Percentiles rank a stretch among this genome's conserved stretches.
Conservation (phyloP, 208 protist genomes). For the Angomonas desouzai region DNA sequence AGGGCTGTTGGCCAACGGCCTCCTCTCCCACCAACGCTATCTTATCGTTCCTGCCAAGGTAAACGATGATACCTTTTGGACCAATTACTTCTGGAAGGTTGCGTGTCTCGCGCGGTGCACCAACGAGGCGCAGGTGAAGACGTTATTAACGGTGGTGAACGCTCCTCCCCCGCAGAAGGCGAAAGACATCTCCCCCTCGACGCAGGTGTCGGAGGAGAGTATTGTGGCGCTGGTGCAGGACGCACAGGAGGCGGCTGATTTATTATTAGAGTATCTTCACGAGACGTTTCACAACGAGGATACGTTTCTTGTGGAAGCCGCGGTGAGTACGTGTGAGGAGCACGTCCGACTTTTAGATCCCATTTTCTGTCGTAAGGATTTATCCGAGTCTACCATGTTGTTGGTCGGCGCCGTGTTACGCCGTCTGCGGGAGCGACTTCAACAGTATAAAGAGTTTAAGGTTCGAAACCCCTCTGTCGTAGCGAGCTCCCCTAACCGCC, state of each 20-base stretch:
- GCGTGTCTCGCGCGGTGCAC: constrained; percentile 56
- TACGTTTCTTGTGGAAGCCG: constrained; percentile 27
- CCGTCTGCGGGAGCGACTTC: constrained; percentile 23
- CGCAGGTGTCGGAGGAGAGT: constrained; percentile 27
- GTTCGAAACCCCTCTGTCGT: neutral
- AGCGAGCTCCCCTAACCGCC: neutral
- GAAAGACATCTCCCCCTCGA: constrained; percentile 12
- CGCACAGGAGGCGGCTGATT: constrained; percentile 39
- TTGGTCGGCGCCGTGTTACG: constrained; percentile 28
- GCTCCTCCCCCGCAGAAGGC: constrained; percentile 25
- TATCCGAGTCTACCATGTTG: constrained; percentile 29
- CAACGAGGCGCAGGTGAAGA: constrained; percentile 48
- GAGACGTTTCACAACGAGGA: constrained; percentile 27
- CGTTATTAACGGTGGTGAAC: constrained; percentile 61
- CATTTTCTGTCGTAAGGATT: constrained; percentile 21
- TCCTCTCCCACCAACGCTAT: constrained; percentile 52
- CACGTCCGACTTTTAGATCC: constrained; percentile 39
- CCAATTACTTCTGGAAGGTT: constrained; percentile 83
- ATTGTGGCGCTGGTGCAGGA: constrained; percentile 27
- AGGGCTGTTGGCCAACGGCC: constrained; percentile 41
- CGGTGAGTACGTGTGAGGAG: constrained; percentile 35
- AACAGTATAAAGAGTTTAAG: constrained; percentile 17
- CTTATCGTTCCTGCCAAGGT: constrained; percentile 60
- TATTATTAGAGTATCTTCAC: constrained; percentile 51
- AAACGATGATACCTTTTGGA: constrained; percentile 76